Percentiles rank a stretch among this genome's conserved stretches.
Evolutionary conservation across 345 rosid genomes (phyloP).

Genomic region (Jatropha curcas): DNA sequence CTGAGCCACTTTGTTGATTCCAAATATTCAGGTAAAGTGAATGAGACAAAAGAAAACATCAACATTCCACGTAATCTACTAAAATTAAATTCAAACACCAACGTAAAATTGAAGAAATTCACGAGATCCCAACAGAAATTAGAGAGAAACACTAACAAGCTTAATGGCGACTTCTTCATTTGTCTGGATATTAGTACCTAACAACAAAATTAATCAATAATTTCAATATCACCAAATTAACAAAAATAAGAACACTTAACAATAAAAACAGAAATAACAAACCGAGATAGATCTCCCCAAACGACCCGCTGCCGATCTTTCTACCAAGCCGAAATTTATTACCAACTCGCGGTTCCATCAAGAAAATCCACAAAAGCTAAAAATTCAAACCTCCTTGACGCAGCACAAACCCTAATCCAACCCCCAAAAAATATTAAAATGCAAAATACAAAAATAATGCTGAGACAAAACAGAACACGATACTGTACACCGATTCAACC

Average conservation of each 20-base stretch:
- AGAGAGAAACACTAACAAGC: constrained; percentile 59
- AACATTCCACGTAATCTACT: neutral
- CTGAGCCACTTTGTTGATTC: neutral
- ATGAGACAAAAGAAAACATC: neutral
- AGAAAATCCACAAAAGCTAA: neutral
- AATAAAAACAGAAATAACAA: constrained; percentile 16
- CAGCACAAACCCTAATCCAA: constrained; percentile 15
- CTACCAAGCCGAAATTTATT: constrained; percentile 89
- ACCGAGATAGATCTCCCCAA: constrained; percentile 99
- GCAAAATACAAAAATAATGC: neutral
- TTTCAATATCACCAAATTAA: neutral
- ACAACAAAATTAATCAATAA: neutral
- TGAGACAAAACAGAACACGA: constrained; percentile 1
- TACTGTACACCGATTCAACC: constrained; percentile 26
- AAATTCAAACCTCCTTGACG: constrained; percentile 13
- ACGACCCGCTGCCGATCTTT: constrained; percentile 99
- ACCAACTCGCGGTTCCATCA: constrained; percentile 88
- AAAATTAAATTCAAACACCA: neutral
- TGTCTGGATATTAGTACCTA: constrained; percentile 84
- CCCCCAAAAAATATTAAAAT: neutral
- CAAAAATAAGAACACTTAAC: neutral
- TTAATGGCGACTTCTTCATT: constrained; percentile 97
- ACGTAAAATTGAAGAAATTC: neutral
- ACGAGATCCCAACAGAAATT: neutral
- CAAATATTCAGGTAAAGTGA: constrained; percentile 1